Evolutionary conservation across 176 grass and related monocot genomes (phyloP).

Genomic region (Coix lacrymajobi): DNA sequence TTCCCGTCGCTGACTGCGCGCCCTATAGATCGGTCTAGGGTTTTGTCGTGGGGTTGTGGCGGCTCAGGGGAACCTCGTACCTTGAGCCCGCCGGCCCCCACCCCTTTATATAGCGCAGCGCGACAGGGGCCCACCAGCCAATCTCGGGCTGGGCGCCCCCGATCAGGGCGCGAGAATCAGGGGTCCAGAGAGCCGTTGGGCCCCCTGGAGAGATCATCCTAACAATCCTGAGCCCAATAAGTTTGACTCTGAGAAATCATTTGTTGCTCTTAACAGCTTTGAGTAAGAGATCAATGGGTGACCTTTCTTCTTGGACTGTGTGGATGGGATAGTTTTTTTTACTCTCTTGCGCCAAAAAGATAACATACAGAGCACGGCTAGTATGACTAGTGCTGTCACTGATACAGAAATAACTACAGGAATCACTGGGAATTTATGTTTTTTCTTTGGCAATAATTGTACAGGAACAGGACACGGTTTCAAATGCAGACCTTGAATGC

Average conservation of each 20-base stretch:
- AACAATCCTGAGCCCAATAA: conserved; percentile 17
- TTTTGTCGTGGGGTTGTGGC: too few species aligned
- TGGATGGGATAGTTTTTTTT: background rate
- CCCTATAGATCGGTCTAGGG: too few species aligned
- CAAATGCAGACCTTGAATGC: background rate
- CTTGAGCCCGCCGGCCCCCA: too few species aligned
- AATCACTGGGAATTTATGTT: background rate
- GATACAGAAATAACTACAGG: background rate
- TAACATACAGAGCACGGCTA: background rate
- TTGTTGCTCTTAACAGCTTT: conserved; percentile 5
- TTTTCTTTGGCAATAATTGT: background rate
- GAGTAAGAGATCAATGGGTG: conserved; percentile 1
- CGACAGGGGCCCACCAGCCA: too few species aligned
- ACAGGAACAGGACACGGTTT: conserved; percentile 15
- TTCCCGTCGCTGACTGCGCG: too few species aligned
- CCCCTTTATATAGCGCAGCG: too few species aligned
- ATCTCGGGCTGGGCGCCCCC: too few species aligned
- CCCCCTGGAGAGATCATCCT: too few species aligned
- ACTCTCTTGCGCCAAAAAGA: background rate
- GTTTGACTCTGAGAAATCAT: background rate
- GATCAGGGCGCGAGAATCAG: too few species aligned
- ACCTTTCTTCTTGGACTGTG: background rate
- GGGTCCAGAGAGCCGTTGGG: too few species aligned
- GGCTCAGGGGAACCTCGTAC: too few species aligned
- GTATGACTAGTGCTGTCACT: background rate